Evolutionary conservation across 345 rosid species (phyloP), one percentile per base, ranked within the genome.

Genomic region (Hevea brasiliensis): DNA sequence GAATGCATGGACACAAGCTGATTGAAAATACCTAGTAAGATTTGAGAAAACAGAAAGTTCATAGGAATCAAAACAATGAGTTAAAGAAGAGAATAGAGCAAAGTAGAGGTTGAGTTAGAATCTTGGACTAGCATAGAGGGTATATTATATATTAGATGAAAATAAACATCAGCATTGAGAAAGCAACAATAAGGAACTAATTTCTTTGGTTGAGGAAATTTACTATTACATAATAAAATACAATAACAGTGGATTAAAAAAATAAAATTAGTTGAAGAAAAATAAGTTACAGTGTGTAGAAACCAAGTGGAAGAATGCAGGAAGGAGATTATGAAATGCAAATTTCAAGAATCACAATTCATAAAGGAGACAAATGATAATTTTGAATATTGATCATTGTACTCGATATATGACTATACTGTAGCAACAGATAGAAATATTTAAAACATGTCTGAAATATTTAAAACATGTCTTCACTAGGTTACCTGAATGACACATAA

Each of bases 401-500:
- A 24, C 20, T 42, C 55, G 4, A 68, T 61, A 40, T 54, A 54
- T 23, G 53, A 10, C 15, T 32, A 24, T 42, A 44, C 50, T 37
- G 21, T 10, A 18, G 7, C 3, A 64, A 40, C 6, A 53, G 24
- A 37, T 21, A 44, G 20, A 26, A 55, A 32, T 26, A 45, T 1
- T 23, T 24, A 26, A 50, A n/a, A n/a, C n/a, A n/a, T n/a, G n/a
- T n/a, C n/a, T n/a, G n/a, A n/a, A n/a, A n/a, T n/a, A n/a, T n/a
- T n/a, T n/a, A n/a, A n/a, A n/a, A 1, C 17, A 13, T 54, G 61
- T 24, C 17, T 17, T 27, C 4, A 51, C 6, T 50, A 20, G 14
- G 65, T 68, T 77, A 95, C 99, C 98, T 95, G 99, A 74, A 93
- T 78, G 70, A 95, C 99, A 57, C 98, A 95, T 65, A 95, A 88